Base-by-base conservation (phyloP, 805 yeast species). In the Jamesozyma rosinii region DNA sequence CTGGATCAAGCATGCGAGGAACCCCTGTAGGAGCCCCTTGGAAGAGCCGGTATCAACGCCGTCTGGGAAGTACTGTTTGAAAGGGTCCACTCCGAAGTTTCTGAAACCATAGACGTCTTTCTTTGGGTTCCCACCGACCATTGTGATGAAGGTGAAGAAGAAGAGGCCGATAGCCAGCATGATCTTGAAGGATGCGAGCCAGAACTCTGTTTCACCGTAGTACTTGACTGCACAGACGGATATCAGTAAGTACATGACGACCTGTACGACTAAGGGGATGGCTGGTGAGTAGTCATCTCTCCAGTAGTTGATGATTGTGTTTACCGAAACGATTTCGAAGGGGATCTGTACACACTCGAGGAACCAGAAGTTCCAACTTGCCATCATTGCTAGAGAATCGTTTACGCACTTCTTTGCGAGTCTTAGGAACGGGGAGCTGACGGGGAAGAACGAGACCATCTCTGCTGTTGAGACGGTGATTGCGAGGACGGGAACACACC, bases 71-170 rank as follows among this genome's bases (percentile, higher is more conserved):
- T 75, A 77, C 47, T 70, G 66, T 17, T 79, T 78, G 55, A 83
- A 78, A 3, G 79, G 74, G 37, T 75, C 76, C 37, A 70, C 58
- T 13, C 58, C 59, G 75, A 79, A 79, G 54, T 74, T 70, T 37
- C 79, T 59, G 55, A 79, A 77, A 2, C 84, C 84, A 49, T 67
- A 76, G 4, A 67, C 72, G 50, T 82, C 84, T 46, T 74, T 77
- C 34, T 68, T 60, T 1, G 95, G 95, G 58, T 85, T 86, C 22
- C 95, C 95, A 26, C 95, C 95, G 31, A 82, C 76, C 94, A 85
- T 86, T 5, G 88, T 79, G 42, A 84, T 59, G 52, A 86, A 81
- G 1, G 92, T 83, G 61, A 82, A 86, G 22, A 81, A 54, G 46
- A 86, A 72, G 38, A 86, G 67, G 2, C 92, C 95, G n/a, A 80